Percentiles rank a stretch among this genome's conserved stretches.
Conservation (phyloP, 2,329 filamentous ascomycete genomes). For the Elsinoe batatas region DNA sequence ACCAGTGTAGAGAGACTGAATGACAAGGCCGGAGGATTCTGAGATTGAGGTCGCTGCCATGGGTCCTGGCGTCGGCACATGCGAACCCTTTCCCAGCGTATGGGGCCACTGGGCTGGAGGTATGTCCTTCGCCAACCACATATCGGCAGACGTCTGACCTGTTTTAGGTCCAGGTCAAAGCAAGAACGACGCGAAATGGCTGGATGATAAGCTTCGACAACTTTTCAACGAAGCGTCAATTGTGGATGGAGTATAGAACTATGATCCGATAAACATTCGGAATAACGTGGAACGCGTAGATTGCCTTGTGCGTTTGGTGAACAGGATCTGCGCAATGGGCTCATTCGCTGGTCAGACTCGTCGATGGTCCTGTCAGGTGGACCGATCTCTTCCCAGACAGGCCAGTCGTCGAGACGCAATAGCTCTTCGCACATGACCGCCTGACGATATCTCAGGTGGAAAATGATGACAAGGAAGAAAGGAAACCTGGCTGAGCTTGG, state of each 20-base stretch:
- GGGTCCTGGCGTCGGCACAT: constrained; percentile 47
- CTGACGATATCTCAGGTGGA: no score
- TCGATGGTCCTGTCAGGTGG: no score
- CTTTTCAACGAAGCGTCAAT: constrained; percentile 34
- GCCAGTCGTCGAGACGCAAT: no score
- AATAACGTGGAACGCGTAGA: no score
- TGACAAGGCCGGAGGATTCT: constrained; percentile 58
- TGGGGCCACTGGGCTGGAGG: constrained; percentile 52
- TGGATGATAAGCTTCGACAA: constrained; percentile 51
- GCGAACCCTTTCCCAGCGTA: constrained; percentile 48
- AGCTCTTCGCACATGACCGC: no score
- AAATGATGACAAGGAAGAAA: no score
- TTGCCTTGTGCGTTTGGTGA: no score
- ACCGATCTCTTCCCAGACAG: no score
- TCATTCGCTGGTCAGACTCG: no score
- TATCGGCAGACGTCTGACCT: background rate
- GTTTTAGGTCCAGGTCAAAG: constrained; percentile 57
- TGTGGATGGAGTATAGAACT: background rate
- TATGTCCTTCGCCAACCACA: constrained; percentile 26
- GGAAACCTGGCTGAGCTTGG: no score
- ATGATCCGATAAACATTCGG: background rate
- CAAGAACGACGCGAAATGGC: constrained; percentile 60
- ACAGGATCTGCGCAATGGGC: no score
- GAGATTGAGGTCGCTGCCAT: constrained; percentile 60
- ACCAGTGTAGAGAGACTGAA: constrained; percentile 10